Base-by-base conservation (phyloP, 129 eudicot species). In the Artemisia tridentata region DNA sequence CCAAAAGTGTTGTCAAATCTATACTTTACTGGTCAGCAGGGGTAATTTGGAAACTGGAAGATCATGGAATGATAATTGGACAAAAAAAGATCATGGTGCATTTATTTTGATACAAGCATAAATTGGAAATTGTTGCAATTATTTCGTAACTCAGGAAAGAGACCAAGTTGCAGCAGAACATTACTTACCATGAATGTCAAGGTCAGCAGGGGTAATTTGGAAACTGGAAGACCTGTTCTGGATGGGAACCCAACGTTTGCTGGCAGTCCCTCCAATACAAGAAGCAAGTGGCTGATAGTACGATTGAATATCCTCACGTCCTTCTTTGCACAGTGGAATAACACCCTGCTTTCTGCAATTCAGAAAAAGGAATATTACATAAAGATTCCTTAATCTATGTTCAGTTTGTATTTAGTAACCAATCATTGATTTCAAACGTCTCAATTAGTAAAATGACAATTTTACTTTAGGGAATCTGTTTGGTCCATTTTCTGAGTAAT, bases 181-280 rank as follows among this genome's bases (percentile, higher is more conserved):
- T 74, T 52, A 83, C 83, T 81, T 82, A 16, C 98, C 98, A 77
- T 93, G 84, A 69, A 85, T 63, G 76, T 81, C 87, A 72, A 87
- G 88, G 61, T 85, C 91, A 48, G 85, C 65, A 14, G 85, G 57
- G 61, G 72, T 80, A 66, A 80, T 50, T 11, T 68, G 82, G 38
- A 73, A 84, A 79, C 76, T 85, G 65, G 88, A 81, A 60, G 92
- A 89, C 74, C 88, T 82, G 74, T 87, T 93, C 75, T 85, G 95
- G 84, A 89, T 80, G 20, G 95, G 92, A 74, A 73, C 66, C 98
- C 98, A 93, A 4, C 92, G 89, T 78, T 80, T 79, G 85, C 90
- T 87, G 70, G 64, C 63, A 21, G 87, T 81, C 69, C 98, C 98
- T 74, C 84, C 82, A 68, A 89, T 80, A 78, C 98, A 93, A 52